phyloP scores from a whole-genome alignment of 768 basidiomycete genomes.

The Podaxis pistillaris region DNA sequence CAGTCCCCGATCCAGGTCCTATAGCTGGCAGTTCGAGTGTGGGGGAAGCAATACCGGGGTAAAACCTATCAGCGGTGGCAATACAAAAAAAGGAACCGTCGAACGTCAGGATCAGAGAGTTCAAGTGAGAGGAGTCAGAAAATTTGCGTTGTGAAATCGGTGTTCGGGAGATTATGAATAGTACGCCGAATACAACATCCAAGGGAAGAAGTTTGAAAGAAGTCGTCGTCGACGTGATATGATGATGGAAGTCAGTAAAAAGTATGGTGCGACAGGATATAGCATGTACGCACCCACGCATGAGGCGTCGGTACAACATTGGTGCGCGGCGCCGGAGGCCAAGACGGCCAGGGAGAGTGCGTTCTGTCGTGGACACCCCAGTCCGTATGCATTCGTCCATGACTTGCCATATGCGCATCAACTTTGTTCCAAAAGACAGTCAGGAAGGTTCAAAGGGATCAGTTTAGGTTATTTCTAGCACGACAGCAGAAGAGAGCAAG shows the following conservation, averaged over 20 bases:
- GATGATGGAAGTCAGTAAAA: neutral
- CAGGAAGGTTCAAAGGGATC: neutral
- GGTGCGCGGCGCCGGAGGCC: conserved; percentile 80
- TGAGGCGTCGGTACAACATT: conserved; percentile 83
- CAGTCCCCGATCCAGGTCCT: conserved; percentile 25
- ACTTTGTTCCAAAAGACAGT: conserved; percentile 28
- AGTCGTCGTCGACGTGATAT: neutral
- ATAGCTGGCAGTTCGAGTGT: conserved; percentile 26
- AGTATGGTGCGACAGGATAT: neutral
- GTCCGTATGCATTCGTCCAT: conserved; percentile 91
- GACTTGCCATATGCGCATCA: conserved; percentile 79
- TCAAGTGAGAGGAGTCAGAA: too few species aligned
- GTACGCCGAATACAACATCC: neutral
- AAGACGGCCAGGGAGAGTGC: conserved; percentile 84
- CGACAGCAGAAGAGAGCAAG: neutral
- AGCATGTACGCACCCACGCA: conserved; percentile 65
- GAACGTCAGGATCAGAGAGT: neutral
- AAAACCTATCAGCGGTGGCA: conserved; percentile 34
- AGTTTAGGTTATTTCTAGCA: neutral
- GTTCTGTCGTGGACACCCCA: conserved; percentile 79
- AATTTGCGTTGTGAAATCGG: neutral
- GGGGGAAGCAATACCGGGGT: conserved; percentile 43
- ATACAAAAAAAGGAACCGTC: neutral
- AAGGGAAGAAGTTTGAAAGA: neutral
- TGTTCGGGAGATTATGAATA: neutral